Percentiles rank a stretch among this genome's conserved stretches.
Conservation (phyloP, 1,284 basidiomycete genomes). For the Agaricales sp. region DNA sequence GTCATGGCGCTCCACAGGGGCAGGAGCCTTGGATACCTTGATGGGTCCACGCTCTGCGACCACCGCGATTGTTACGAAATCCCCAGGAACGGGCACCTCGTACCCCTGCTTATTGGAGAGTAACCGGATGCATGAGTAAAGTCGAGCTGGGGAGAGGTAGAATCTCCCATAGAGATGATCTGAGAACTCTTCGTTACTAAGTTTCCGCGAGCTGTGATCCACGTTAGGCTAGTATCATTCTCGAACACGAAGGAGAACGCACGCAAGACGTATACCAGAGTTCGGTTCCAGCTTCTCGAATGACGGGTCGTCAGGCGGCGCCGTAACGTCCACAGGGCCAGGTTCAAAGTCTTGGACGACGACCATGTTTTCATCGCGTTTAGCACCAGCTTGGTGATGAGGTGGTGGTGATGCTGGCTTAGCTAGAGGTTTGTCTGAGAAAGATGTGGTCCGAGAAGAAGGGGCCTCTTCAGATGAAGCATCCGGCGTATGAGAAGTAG, state of each 20-base stretch:
- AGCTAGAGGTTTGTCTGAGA: conserved; percentile 2
- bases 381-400: conserved; percentile 15
- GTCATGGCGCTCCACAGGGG: conserved; percentile 39
- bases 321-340: conserved; percentile 65
- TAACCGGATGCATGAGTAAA: conserved; percentile 80
- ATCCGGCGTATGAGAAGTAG: neutral
- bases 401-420: conserved; percentile 8
- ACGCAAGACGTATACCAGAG: conserved; percentile 80
- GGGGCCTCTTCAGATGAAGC: neutral
- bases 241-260: conserved; percentile 20
- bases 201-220: conserved; percentile 55
- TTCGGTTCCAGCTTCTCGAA: conserved; percentile 81
- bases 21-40: conserved; percentile 55
- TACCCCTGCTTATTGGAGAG: conserved; percentile 74
- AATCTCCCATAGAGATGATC: conserved; percentile 80
- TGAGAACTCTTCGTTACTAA: conserved; percentile 72
- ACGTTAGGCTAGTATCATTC: conserved; percentile 4
- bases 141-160: conserved; percentile 75
- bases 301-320: conserved; percentile 55
- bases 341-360: conserved; percentile 65
- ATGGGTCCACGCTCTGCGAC: conserved; percentile 78
- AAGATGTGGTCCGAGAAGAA: conserved; percentile 3
- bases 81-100: conserved; percentile 84
- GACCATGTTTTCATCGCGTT: conserved; percentile 58
- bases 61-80: conserved; percentile 88